A percentile compares a stretch with the other conserved stretches of the same genome.
phyloP scores from a whole-genome alignment of 805 yeast genomes.

The Metschnikowia amazonensis region DNA sequence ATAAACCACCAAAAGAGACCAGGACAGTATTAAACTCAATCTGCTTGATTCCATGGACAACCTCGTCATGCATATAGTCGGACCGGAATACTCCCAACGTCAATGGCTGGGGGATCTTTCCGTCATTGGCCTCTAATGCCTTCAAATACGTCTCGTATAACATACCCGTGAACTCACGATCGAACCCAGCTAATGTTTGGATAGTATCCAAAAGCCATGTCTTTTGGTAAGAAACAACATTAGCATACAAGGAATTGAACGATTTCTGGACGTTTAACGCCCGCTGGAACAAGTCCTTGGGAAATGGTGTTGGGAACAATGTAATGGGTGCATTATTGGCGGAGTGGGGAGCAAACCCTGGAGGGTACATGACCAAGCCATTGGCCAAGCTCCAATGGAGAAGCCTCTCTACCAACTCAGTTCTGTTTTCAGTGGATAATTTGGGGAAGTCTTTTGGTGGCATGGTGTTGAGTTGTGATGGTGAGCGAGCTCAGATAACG shows the following conservation, averaged over 20 bases:
- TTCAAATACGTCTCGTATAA: conserved; percentile 57
- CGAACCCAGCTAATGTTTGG: conserved; percentile 52
- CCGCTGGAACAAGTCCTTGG: conserved; percentile 57
- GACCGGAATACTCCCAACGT: conserved; percentile 85
- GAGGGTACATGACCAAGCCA: conserved; percentile 81
- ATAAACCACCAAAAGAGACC: conserved; percentile 90
- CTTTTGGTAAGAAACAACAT: conserved; percentile 50
- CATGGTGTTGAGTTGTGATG: conserved; percentile 8
- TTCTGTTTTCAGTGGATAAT: conserved; percentile 25
- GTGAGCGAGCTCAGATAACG: neutral
- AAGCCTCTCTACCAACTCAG: conserved; percentile 41
- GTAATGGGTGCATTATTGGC: conserved; percentile 83
- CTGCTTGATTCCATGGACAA: conserved; percentile 63
- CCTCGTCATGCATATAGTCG: conserved; percentile 69
- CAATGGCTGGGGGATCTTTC: conserved; percentile 53
- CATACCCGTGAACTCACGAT: conserved; percentile 77
- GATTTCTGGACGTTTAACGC: conserved; percentile 63
- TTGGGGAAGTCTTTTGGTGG: conserved; percentile 31
- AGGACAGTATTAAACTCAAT: conserved; percentile 96
- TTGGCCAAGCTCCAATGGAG: conserved; percentile 76
- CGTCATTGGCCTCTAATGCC: conserved; percentile 44
- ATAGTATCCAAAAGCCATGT: conserved; percentile 63
- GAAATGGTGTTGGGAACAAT: conserved; percentile 85
- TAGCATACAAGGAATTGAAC: conserved; percentile 73
- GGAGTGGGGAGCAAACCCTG: conserved; percentile 41